Percentiles rank a stretch among this genome's conserved stretches.
Evolutionary conservation across 495 filamentous ascomycete species (phyloP).

Genomic region (Coniosporium apollinis): DNA sequence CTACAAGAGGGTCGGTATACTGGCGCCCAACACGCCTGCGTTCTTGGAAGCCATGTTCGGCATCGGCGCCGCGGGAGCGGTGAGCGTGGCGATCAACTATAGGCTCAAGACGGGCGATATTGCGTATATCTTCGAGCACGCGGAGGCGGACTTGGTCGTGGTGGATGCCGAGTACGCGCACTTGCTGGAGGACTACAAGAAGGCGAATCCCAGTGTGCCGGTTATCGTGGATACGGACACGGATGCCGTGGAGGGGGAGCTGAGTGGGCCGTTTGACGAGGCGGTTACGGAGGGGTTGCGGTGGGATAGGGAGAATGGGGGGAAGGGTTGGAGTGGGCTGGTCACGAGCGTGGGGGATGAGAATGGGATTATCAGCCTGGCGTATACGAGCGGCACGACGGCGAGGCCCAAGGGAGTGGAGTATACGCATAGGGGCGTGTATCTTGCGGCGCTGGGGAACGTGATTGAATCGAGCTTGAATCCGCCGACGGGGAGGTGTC

Average conservation of each 20-base stretch:
- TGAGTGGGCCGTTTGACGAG: constrained; percentile 67
- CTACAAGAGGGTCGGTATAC: constrained; percentile 56
- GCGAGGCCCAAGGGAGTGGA: constrained; percentile 86
- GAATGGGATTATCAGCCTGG: constrained; percentile 64
- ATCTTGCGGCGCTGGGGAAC: constrained; percentile 72
- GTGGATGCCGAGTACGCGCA: constrained; percentile 62
- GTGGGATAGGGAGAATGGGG: constrained; percentile 44
- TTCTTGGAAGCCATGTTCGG: constrained; percentile 85
- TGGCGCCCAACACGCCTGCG: constrained; percentile 84
- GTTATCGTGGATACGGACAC: constrained; percentile 77
- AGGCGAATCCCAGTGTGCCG: constrained; percentile 38
- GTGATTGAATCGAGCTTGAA: constrained; percentile 80
- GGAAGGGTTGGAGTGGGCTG: constrained; percentile 62
- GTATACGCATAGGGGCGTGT: constrained; percentile 74
- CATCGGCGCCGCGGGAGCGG: constrained; percentile 65
- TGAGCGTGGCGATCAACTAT: constrained; percentile 81
- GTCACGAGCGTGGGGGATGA: constrained; percentile 51
- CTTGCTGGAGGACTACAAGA: constrained; percentile 48
- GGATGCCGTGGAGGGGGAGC: constrained; percentile 55
- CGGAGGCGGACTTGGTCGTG: constrained; percentile 75
- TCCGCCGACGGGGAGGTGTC: constrained; percentile 43
- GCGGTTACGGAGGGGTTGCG: constrained; percentile 66
- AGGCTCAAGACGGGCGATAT: constrained; percentile 79
- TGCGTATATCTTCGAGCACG: constrained; percentile 72
- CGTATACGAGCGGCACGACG: constrained; percentile 90